A percentile compares a stretch with the other conserved stretches of the same genome.
Conservation (phyloP, 208 protist species). For the Crithidia sp. region DNA sequence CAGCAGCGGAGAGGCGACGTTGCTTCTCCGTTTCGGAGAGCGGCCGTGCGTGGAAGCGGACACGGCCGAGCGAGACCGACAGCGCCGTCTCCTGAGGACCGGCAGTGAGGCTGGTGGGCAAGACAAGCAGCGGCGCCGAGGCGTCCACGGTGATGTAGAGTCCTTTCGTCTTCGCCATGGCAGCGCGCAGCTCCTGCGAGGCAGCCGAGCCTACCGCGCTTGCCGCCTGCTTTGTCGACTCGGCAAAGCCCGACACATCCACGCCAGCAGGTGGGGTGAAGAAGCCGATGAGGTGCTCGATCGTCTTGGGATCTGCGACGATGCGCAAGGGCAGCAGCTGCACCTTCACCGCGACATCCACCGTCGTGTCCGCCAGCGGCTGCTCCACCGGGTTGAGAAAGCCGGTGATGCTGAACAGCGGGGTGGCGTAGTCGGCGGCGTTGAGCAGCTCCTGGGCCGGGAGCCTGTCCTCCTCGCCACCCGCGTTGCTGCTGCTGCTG, state of each 20-base stretch:
- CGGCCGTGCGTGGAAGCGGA: slow-evolving; percentile 66
- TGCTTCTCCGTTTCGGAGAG: slow-evolving; percentile 70
- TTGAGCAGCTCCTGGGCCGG: slow-evolving; percentile 1
- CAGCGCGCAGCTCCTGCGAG: slow-evolving; percentile 59
- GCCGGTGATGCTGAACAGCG: slow-evolving; percentile 64
- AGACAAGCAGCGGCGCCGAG: slow-evolving; percentile 72
- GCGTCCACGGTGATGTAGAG: slow-evolving; percentile 76
- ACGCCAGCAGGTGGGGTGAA: slow-evolving; percentile 68
- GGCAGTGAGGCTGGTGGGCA: slow-evolving; percentile 60
- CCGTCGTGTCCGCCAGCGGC: slow-evolving; percentile 57
- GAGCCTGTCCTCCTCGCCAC: slow-evolving; percentile 16
- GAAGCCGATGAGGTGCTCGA: slow-evolving; percentile 62
- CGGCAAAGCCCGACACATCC: slow-evolving; percentile 55
- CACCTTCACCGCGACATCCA: slow-evolving; percentile 75
- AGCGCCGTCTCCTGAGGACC: slow-evolving; percentile 55
- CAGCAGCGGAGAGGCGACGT: slow-evolving; percentile 26
- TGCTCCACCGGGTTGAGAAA: slow-evolving; percentile 74
- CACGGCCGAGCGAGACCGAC: slow-evolving; percentile 71
- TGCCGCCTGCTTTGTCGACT: slow-evolving; percentile 52
- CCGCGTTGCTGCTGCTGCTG: slow-evolving; percentile 11
- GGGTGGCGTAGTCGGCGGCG: slow-evolving; percentile 21
- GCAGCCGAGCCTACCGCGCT: slow-evolving; percentile 62
- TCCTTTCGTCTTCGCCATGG: slow-evolving; percentile 68
- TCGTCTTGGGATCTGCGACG: slow-evolving; percentile 66
- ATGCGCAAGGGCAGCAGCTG: slow-evolving; percentile 78